Percentiles rank a stretch among this genome's conserved stretches.
These are phyloP conservation scores for Botryosphaeria dothidea DNA, from an alignment of 2,329 filamentous ascomycete genomes.

Conservation along the genomic window DNA sequence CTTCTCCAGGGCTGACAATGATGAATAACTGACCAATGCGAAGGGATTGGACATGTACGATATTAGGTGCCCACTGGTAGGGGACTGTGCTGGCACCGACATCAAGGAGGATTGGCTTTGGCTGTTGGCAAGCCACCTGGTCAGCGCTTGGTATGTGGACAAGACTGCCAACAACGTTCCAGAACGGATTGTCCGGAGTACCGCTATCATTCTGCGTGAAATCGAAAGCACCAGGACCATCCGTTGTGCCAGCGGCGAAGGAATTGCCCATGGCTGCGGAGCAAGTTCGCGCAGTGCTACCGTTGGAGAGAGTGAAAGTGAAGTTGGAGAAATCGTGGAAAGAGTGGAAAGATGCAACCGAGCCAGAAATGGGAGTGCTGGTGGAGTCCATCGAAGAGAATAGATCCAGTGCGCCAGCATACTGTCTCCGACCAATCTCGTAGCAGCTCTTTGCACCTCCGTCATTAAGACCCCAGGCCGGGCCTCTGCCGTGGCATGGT, in stretches of 20 bases:
- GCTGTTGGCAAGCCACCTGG: slow-evolving; percentile 74
- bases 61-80: slow-evolving; percentile 87
- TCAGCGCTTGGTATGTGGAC: slow-evolving; percentile 69
- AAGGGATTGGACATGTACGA: slow-evolving; percentile 84
- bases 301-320: slow-evolving; percentile 72
- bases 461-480: slow-evolving; percentile 67
- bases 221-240: slow-evolving; percentile 88
- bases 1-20: slow-evolving; percentile 82
- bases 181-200: slow-evolving; percentile 75
- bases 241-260: slow-evolving; percentile 89
- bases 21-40: slow-evolving; percentile 83
- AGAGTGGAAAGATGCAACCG: slow-evolving; percentile 80
- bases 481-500: slow-evolving; percentile 73
- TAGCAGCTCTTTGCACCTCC: slow-evolving; percentile 68
- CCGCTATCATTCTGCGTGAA: slow-evolving; percentile 85
- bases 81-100: slow-evolving; percentile 78
- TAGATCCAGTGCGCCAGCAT: slow-evolving; percentile 58
- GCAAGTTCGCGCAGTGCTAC: slow-evolving; percentile 71
- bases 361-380: slow-evolving; percentile 58
- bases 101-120: slow-evolving; percentile 85
- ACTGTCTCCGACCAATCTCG: slow-evolving; percentile 76
- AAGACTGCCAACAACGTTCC: slow-evolving; percentile 72
- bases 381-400: slow-evolving; percentile 55
- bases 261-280: slow-evolving; percentile 87
- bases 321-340: slow-evolving; percentile 81